A percentile compares a stretch with the other conserved stretches of the same genome.
Conservation (phyloP, 108 stramenopile genomes). For the Discostella pseudostelligera region DNA sequence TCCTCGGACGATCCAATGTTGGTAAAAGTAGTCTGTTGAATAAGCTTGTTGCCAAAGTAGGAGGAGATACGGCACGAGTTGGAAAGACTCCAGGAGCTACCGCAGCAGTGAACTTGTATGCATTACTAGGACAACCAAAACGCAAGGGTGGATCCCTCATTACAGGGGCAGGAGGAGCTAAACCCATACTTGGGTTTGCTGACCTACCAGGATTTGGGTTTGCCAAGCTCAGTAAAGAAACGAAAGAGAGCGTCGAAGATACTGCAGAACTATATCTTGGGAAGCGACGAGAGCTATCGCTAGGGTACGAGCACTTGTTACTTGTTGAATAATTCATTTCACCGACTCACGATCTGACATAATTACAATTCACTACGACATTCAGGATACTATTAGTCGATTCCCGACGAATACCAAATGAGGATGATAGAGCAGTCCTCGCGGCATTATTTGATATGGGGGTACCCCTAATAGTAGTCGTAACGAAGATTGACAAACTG, state of each 20-base stretch:
- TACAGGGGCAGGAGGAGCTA: conserved; percentile 28
- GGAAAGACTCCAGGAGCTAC: conserved; percentile 89
- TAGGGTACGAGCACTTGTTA: conserved; percentile 57
- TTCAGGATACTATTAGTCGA: conserved; percentile 79
- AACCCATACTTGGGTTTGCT: conserved; percentile 72
- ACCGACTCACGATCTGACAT: not conserved
- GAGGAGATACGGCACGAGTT: conserved; percentile 64
- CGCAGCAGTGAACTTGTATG: conserved; percentile 80
- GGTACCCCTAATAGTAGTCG: conserved; percentile 82
- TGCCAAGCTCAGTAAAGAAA: conserved; percentile 86
- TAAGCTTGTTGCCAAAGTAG: conserved; percentile 31
- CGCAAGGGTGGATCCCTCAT: conserved; percentile 22
- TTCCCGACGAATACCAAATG: conserved; percentile 75
- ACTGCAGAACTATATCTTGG: conserved; percentile 84
- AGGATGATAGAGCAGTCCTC: conserved; percentile 80
- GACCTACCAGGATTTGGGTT: conserved; percentile 97
- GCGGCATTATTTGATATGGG: conserved; percentile 87
- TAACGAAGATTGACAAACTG: conserved; percentile 90
- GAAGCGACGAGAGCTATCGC: conserved; percentile 77
- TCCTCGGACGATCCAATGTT: conserved; percentile 92
- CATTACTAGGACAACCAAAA: conserved; percentile 39
- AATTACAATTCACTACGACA: not conserved
- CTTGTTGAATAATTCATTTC: too few relatives aligned
- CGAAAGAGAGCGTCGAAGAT: conserved; percentile 74
- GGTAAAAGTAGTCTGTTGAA: conserved; percentile 91